Conservation (phyloP, 2,329 filamentous ascomycete species). For the Blastomyces gilchristii region DNA sequence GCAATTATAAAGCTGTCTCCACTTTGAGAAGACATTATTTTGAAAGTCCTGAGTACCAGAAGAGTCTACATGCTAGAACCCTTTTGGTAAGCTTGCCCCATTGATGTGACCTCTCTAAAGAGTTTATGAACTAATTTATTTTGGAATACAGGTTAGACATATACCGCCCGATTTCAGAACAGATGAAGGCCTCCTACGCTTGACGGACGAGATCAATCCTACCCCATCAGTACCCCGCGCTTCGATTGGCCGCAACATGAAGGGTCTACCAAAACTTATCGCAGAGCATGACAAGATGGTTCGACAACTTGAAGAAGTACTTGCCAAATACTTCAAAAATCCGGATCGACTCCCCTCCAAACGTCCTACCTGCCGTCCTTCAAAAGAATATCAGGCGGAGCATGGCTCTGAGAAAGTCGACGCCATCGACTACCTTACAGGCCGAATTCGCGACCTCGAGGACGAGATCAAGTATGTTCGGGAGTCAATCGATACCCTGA, state of each 20-base stretch:
- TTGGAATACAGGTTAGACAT: constrained; percentile 57
- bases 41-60: constrained; percentile 76
- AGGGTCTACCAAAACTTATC: constrained; percentile 75
- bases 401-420: constrained; percentile 61
- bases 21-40: constrained; percentile 68
- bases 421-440: constrained; percentile 84
- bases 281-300: constrained; percentile 73
- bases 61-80: constrained; percentile 65
- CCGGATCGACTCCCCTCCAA: constrained; percentile 66
- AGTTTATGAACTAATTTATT: not conserved
- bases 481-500: constrained; percentile 70
- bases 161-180: constrained; percentile 65
- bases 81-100: constrained; percentile 39
- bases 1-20: constrained; percentile 69
- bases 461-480: constrained; percentile 74
- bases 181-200: constrained; percentile 76
- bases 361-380: constrained; percentile 68
- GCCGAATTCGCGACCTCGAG: constrained; percentile 74
- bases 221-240: constrained; percentile 69
- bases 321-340: constrained; percentile 85
- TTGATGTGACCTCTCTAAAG: not conserved
- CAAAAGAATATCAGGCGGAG: constrained; percentile 65
- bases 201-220: constrained; percentile 71
- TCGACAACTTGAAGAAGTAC: constrained; percentile 65
- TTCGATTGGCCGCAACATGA: constrained; percentile 82